Evolutionary conservation across 306 rosid species (phyloP), one percentile per base, ranked within the genome.

Genomic region (Nissolia schottii): DNA sequence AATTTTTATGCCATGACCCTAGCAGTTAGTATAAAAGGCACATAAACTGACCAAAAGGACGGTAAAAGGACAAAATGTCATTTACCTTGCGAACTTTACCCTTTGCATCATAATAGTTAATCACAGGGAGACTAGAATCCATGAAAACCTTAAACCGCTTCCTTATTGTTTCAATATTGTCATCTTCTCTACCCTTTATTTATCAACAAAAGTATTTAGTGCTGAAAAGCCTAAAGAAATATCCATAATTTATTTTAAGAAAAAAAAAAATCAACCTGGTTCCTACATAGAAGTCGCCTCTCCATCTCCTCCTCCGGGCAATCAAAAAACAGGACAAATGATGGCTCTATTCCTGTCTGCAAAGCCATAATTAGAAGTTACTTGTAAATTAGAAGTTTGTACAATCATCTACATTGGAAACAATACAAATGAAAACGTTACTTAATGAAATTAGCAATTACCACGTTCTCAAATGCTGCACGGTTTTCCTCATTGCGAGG

Each of bases 401-500:
- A 41, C 29, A 29, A 20, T 31, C 10, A 79, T 58, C 57, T 3
- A 60, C 22, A 76, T 38, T n/a, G 9, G 43, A 56, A 67, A 67
- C 67, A 65, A 19, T 18, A 34, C 14, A 64, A 65, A 43, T 35
- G 27, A 70, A 24, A 24, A n/a, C 12, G 5, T 22, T 20, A 20
- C 1, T 45, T 40, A n/a, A 27, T 54, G 8, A 53, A 4, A 53
- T 16, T 43, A 49, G 51, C 45, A 53, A 66, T 87, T 77, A 94
- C 98, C 80, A 89, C 97, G 3, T 71, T 81, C 83, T 94, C 99
- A 81, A 94, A 94, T 43, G 99, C 99, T 27, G 96, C 96, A 75
- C 96, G 99, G 72, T 91, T 94, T 89, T 94, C 99, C 83, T 91
- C 95, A 61, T 91, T 89, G 35, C 97, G 97, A 53, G 99, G 99